phyloP scores from a whole-genome alignment of 805 yeast species.

The Kodamaea kaohsiungensis region DNA sequence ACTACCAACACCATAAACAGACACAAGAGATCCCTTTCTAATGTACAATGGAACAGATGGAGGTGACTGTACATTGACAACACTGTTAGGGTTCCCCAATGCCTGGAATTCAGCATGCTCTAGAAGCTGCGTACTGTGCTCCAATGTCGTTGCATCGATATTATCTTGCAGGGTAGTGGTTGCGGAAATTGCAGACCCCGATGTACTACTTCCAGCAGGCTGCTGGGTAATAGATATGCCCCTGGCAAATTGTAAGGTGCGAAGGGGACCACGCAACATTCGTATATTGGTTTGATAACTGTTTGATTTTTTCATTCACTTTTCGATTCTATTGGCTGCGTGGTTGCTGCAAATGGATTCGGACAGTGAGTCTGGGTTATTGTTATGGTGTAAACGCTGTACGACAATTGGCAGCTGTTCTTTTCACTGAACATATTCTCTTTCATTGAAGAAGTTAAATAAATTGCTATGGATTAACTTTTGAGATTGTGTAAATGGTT shows the following conservation, averaged over 20 bases:
- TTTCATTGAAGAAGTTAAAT: background rate
- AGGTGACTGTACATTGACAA: constrained; percentile 52
- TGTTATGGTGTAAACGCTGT: too few relatives aligned
- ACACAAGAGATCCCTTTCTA: constrained; percentile 49
- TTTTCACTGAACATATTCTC: too few relatives aligned
- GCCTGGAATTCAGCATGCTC: constrained; percentile 37
- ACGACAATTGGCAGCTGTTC: too few relatives aligned
- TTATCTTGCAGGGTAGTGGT: constrained; percentile 2
- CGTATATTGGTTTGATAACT: background rate
- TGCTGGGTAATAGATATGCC: constrained; percentile 3
- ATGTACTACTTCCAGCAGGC: background rate
- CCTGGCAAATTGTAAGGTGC: background rate
- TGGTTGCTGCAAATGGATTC: background rate
- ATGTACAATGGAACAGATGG: constrained; percentile 59
- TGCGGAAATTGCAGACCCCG: background rate
- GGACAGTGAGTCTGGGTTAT: background rate
- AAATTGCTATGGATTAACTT: background rate
- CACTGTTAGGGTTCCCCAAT: constrained; percentile 50
- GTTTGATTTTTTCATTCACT: constrained; percentile 1
- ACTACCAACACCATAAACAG: constrained; percentile 40
- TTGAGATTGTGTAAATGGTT: background rate
- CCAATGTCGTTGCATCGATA: constrained; percentile 5
- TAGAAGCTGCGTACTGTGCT: constrained; percentile 8
- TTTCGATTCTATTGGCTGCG: background rate
- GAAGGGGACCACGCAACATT: constrained; percentile 2